Percentiles rank a stretch among this genome's conserved stretches.
These are phyloP conservation scores for Gentiana macrophylla DNA, from an alignment of 257 asterid genomes.

Conservation along the genomic window DNA sequence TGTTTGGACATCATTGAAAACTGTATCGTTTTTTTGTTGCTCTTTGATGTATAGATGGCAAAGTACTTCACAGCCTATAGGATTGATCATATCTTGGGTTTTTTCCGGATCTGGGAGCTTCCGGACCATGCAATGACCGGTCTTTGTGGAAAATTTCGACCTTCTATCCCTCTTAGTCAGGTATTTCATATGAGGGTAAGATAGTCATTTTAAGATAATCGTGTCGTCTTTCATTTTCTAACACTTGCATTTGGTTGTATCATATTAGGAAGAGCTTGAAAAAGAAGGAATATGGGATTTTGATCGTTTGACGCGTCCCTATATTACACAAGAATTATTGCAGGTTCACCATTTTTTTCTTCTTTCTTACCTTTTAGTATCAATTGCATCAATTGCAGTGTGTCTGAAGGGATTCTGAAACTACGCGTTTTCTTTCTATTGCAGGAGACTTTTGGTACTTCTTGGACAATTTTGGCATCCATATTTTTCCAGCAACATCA, in stretches of 20 bases:
- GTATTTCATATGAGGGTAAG: constrained; percentile 14
- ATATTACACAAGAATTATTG: constrained; percentile 41
- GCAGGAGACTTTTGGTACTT: constrained; percentile 83
- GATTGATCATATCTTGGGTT: constrained; percentile 90
- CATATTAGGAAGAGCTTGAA: constrained; percentile 76
- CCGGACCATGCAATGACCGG: constrained; percentile 97
- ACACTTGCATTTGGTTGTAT: too few species aligned
- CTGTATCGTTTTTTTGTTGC: not conserved
- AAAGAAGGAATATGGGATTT: constrained; percentile 95
- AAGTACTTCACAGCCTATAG: constrained; percentile 96
- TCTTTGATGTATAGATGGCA: constrained; percentile 55
- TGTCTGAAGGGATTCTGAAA: constrained; percentile 21
- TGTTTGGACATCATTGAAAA: constrained; percentile 1
- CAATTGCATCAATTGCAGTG: not conserved
- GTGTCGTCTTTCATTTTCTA: too few species aligned
- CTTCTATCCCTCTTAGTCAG: constrained; percentile 89
- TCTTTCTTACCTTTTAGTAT: not conserved
- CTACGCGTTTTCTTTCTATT: constrained; percentile 13
- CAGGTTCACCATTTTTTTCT: constrained; percentile 28
- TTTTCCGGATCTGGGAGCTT: constrained; percentile 98
- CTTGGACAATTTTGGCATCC: constrained; percentile 77
- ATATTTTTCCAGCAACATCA: constrained; percentile 57
- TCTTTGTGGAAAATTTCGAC: constrained; percentile 92
- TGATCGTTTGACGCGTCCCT: constrained; percentile 73
- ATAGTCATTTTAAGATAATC: too few species aligned